phyloP scores from a whole-genome alignment of 441 rosid species.

The Euphorbia celastroides region DNA sequence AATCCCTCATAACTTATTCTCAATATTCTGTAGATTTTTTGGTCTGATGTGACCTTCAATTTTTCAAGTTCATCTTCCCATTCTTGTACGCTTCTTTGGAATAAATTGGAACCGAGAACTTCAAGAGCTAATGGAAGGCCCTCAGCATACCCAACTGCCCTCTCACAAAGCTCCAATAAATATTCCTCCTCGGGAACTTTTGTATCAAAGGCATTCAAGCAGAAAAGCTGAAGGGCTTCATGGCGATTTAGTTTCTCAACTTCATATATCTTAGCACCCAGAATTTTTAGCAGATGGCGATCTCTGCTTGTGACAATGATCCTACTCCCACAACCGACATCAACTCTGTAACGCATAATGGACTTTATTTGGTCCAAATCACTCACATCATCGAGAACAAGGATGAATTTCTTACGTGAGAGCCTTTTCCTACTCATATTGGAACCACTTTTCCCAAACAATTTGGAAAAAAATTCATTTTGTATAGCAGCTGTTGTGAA shows the following conservation, averaged over 20 bases:
- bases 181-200: too few relatives aligned
- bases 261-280: too few relatives aligned
- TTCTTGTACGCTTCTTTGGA: neutral
- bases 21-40: neutral
- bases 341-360: neutral
- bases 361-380: neutral
- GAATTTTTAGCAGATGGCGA: too few relatives aligned
- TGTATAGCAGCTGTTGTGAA: neutral
- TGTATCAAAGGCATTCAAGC: too few relatives aligned
- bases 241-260: too few relatives aligned
- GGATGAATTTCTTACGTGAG: neutral
- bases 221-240: too few relatives aligned
- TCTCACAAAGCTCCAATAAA: too few relatives aligned
- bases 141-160: too few relatives aligned
- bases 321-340: neutral
- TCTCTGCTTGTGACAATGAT: neutral
- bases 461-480: neutral
- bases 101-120: constrained; percentile 7
- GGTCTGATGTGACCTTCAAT: neutral
- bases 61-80: too few relatives aligned
- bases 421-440: neutral
- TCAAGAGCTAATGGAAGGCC: neutral
- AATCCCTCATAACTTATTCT: constrained; percentile 11
- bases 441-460: neutral
- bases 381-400: constrained; percentile 8